These are phyloP conservation scores for Leccinum fibrillosum DNA, from an alignment of 768 basidiomycete species.

Conservation along the genomic window DNA sequence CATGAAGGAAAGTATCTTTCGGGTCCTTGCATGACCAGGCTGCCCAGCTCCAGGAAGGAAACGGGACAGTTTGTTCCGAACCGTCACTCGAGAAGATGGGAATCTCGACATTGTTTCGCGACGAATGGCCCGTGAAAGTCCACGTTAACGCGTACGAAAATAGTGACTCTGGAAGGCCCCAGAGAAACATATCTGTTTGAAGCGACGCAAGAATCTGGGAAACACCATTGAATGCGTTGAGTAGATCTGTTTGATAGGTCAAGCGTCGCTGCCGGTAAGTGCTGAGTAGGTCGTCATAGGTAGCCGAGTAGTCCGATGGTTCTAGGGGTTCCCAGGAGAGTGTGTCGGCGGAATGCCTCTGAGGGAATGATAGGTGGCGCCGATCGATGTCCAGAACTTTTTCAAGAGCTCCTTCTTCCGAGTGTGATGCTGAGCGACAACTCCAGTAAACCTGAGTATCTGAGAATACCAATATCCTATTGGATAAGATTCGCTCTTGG, in stretches of 20 bases:
- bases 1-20: background rate
- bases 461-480: slow-evolving; percentile 19
- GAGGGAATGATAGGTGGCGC: background rate
- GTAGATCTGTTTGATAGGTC: slow-evolving; percentile 12
- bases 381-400: background rate
- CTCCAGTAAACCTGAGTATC: slow-evolving; percentile 16
- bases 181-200: slow-evolving; percentile 12
- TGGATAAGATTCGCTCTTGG: slow-evolving; percentile 17
- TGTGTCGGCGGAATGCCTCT: background rate
- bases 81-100: slow-evolving; percentile 7
- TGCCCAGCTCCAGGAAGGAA: slow-evolving; percentile 21
- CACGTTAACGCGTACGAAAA: slow-evolving; percentile 14
- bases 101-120: background rate
- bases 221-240: slow-evolving; percentile 16
- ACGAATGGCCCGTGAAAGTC: background rate
- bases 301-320: background rate
- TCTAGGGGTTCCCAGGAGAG: slow-evolving; percentile 1
- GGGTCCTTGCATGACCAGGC: slow-evolving; percentile 5
- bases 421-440: slow-evolving; percentile 7
- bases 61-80: background rate
- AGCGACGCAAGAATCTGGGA: slow-evolving; percentile 9
- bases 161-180: slow-evolving; percentile 14
- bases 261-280: slow-evolving; percentile 10
- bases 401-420: slow-evolving; percentile 14
- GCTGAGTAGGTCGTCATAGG: background rate